phyloP scores from a whole-genome alignment of 192 early-diverging fungal genomes.

The Diversispora eburnea region DNA sequence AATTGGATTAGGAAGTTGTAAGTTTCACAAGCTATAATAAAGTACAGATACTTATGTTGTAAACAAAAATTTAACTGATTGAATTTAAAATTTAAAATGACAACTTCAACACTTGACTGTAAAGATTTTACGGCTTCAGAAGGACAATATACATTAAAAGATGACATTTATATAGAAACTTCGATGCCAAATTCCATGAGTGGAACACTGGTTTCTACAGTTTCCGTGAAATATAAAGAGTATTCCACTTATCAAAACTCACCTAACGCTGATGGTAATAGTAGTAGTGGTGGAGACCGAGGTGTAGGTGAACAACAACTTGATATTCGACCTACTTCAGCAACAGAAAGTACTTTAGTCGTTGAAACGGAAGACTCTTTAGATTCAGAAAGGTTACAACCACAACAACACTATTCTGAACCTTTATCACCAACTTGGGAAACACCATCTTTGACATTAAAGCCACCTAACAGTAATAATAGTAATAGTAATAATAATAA shows the following conservation, averaged over 20 bases:
- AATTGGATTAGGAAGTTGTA: too few relatives aligned
- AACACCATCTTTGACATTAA: background rate
- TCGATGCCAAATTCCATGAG: conserved; percentile 44
- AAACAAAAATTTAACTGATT: too few relatives aligned
- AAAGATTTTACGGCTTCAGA: conserved; percentile 50
- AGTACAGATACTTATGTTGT: too few relatives aligned
- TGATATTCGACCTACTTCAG: conserved; percentile 29
- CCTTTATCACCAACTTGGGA: background rate
- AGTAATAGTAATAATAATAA: too few relatives aligned
- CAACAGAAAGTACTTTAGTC: conserved; percentile 32
- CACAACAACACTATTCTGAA: conserved; percentile 2
- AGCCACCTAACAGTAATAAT: conserved; percentile 24
- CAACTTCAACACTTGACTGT: conserved; percentile 30
- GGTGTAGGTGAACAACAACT: conserved; percentile 31
- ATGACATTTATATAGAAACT: conserved; percentile 48
- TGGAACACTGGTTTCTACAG: conserved; percentile 48
- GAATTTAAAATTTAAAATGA: background rate
- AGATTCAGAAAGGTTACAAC: conserved; percentile 32
- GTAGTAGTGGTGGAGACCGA: background rate
- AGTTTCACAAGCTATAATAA: too few relatives aligned
- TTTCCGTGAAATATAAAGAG: conserved; percentile 60
- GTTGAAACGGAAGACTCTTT: conserved; percentile 37
- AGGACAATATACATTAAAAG: conserved; percentile 45
- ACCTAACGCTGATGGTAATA: background rate
- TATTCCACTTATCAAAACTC: conserved; percentile 28